Evolutionary conservation across 2,329 filamentous ascomycete species (phyloP), one percentile per base, ranked within the genome.

Genomic region (Alternaria brassicicola): DNA sequence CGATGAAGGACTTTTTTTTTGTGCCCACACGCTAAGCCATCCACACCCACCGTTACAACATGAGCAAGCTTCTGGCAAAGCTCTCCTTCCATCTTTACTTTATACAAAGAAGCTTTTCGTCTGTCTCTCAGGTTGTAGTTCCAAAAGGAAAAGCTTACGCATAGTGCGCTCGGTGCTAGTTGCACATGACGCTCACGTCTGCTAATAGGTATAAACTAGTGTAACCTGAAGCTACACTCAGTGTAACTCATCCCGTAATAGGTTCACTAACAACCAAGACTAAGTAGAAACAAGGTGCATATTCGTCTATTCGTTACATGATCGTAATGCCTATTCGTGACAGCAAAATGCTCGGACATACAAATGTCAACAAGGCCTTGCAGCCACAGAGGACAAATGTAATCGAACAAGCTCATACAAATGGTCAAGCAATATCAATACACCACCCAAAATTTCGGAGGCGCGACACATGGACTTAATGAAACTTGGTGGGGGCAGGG

Each of bases 271-370:
- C 36, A 39, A 23, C 19, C 12, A 39, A 23, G 10, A 39, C 8
- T 3, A 5, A 12, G 5, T 13, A 23, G 19, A 23, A 23, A 33
- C 30, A 35, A n/a, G 25, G 15, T n/a, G 31, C 26, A 8, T 42
- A 43, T 55, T 55, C 53, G 28, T 55, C 23, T 51, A 52, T 30
- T 55, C 53, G 53, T 55, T 55, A 55, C 38, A 52, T 51, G 21
- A 17, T 55, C 53, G 45, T 55, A 45, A 55, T 52, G 41, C 52
- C 46, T 17, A 15, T 55, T 21, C 25, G 25, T 52, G 23, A 13
- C 35, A 48, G 15, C 26, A n/a, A 15, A 30, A 41, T 19, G 30
- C 47, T 55, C 47, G 33, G 38, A 50, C 43, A 33, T 47, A 47
- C 43, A 35, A 23, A 25, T 47, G 43, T 47, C 6, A 47, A 42